Evolutionary conservation across 2,329 filamentous ascomycete species (phyloP).

Genomic region (Sclerotiophoma versabilis): DNA sequence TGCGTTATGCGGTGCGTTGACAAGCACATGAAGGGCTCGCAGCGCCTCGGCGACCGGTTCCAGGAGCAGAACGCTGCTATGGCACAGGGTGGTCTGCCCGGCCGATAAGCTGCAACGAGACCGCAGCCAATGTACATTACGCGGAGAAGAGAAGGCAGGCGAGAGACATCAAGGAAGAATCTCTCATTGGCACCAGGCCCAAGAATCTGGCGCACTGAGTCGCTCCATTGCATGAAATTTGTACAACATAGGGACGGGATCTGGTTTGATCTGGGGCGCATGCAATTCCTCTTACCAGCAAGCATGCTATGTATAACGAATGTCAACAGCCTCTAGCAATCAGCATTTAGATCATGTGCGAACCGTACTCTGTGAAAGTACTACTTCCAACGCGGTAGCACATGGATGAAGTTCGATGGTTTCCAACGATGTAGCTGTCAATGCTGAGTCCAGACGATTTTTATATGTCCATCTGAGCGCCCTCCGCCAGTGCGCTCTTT

Average conservation of each 20-base stretch:
- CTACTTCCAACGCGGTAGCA: neutral
- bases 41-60: constrained; percentile 91
- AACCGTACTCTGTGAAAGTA: neutral
- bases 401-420: neutral
- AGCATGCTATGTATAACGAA: constrained; percentile 13
- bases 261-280: constrained; percentile 16
- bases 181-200: neutral
- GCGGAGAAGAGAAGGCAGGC: neutral
- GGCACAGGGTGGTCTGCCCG: constrained; percentile 66
- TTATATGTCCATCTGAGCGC: neutral
- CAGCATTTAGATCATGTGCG: neutral
- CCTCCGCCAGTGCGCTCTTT: neutral
- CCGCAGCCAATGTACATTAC: constrained; percentile 11
- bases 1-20: constrained; percentile 95
- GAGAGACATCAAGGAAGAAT: neutral
- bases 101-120: constrained; percentile 42
- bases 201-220: neutral
- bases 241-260: constrained; percentile 22
- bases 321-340: neutral
- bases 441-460: too few species aligned
- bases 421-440: neutral
- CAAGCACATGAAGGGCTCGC: constrained; percentile 92
- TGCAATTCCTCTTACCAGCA: constrained; percentile 15
- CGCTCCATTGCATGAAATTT: constrained; percentile 11
- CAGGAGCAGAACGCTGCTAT: constrained; percentile 74